Evolutionary conservation across 2,329 filamentous ascomycete species (phyloP).

Genomic region (Ophiostoma ips): DNA sequence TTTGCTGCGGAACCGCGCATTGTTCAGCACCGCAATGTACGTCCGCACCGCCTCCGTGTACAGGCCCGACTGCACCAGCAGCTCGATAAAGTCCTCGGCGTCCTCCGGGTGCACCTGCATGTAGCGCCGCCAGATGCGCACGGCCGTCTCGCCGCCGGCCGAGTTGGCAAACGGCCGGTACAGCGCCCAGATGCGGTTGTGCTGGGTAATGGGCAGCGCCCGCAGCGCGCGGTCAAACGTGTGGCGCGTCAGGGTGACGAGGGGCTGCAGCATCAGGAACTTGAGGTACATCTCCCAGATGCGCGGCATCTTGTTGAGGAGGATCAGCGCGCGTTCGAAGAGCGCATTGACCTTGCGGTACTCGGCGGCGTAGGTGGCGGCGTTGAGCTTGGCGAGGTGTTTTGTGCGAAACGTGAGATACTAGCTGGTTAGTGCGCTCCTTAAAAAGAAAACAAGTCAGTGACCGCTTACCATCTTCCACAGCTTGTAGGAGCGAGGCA

Average conservation of each 20-base stretch:
- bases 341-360: constrained; percentile 89
- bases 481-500: constrained; percentile 92
- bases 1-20: constrained; percentile 80
- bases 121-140: constrained; percentile 89
- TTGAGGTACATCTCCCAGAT: constrained; percentile 97
- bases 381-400: constrained; percentile 70
- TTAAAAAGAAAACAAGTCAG: too few relatives aligned
- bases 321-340: constrained; percentile 81
- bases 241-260: constrained; percentile 71
- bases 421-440: constrained; percentile 29
- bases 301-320: constrained; percentile 96
- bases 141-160: constrained; percentile 75
- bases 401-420: constrained; percentile 77
- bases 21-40: constrained; percentile 87
- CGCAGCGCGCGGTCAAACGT: constrained; percentile 87
- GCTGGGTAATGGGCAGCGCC: constrained; percentile 84
- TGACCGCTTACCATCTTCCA: constrained; percentile 76
- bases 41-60: constrained; percentile 85
- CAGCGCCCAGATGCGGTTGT: constrained; percentile 86
- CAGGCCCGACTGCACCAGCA: constrained; percentile 64
- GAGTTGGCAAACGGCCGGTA: constrained; percentile 87
- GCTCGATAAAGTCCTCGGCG: constrained; percentile 85
- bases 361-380: constrained; percentile 63
- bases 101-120: constrained; percentile 96
- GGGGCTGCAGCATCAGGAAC: constrained; percentile 82